Evolutionary conservation across 2,329 filamentous ascomycete genomes (phyloP).

Genomic region (Sphaerulina musiva): DNA sequence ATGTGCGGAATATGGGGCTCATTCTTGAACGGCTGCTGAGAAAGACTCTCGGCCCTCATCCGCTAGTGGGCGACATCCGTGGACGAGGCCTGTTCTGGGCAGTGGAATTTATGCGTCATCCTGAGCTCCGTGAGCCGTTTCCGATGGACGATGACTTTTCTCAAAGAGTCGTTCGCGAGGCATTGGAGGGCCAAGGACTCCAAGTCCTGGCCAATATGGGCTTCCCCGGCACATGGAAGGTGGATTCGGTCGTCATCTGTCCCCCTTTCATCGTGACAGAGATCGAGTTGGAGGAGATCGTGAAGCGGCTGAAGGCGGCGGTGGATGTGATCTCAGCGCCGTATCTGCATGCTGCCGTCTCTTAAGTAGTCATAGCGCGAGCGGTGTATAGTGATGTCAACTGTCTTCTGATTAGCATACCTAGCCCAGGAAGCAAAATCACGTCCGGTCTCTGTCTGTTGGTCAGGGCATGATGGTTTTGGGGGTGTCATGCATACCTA

Average conservation of each 20-base stretch:
- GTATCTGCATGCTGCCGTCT: not conserved
- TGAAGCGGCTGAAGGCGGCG: not conserved
- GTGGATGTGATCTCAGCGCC: not conserved
- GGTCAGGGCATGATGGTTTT: too few species aligned
- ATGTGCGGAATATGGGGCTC: slow-evolving; percentile 47
- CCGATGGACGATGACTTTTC: not conserved
- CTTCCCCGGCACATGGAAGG: not conserved
- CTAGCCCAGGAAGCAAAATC: too few species aligned
- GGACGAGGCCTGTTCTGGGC: slow-evolving; percentile 52
- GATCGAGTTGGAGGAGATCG: not conserved
- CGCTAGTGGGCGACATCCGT: slow-evolving; percentile 53
- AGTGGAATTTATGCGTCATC: slow-evolving; percentile 6
- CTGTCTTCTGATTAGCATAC: too few species aligned
- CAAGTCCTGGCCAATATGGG: slow-evolving; percentile 6
- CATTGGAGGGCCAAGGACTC: not conserved
- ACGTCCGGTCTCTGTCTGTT: too few species aligned
- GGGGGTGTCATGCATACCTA: too few species aligned
- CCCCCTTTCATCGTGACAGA: slow-evolving; percentile 1
- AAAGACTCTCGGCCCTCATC: slow-evolving; percentile 37
- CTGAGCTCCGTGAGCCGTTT: not conserved
- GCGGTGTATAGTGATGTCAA: too few species aligned
- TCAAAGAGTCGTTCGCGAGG: slow-evolving; percentile 1
- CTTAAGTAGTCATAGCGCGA: too few species aligned
- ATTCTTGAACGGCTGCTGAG: slow-evolving; percentile 41
- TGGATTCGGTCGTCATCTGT: slow-evolving; percentile 1